Percentiles rank a stretch among this genome's conserved stretches.
These are phyloP conservation scores for Blastocystis sp. DNA, from an alignment of 352 stramenopile genomes.

Conservation along the genomic window DNA sequence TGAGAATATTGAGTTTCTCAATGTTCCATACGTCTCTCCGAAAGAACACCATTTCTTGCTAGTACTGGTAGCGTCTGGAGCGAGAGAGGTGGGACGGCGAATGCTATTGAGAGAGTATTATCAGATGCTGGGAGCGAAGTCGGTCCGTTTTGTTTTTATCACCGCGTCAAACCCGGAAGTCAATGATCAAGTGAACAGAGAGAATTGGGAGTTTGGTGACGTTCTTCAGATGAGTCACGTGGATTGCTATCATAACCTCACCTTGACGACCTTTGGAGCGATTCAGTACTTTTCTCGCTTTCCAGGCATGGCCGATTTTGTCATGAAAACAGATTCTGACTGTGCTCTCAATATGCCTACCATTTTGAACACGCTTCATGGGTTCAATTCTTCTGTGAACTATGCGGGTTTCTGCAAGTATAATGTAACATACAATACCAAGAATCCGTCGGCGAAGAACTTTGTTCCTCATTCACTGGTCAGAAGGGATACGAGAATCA, in stretches of 20 bases:
- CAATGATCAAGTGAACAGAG: not conserved
- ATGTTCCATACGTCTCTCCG: too few relatives aligned
- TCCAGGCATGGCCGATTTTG: not conserved
- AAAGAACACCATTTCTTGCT: too few relatives aligned
- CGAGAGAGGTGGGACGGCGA: too few relatives aligned
- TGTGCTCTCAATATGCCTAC: not conserved
- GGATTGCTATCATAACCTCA: not conserved
- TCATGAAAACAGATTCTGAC: not conserved
- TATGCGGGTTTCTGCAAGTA: not conserved
- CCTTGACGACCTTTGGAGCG: not conserved
- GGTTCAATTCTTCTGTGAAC: not conserved
- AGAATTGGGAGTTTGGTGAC: not conserved
- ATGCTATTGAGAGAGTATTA: too few relatives aligned
- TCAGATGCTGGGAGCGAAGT: too few relatives aligned
- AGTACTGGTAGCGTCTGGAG: too few relatives aligned
- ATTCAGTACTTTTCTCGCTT: not conserved
- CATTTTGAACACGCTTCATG: not conserved
- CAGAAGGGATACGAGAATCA: not conserved
- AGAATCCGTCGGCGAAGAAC: not conserved
- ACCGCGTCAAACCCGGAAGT: not conserved
- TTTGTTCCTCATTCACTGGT: not conserved
- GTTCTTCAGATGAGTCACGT: not conserved
- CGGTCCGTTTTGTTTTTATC: too few relatives aligned
- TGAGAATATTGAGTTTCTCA: too few relatives aligned
- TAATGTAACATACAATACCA: not conserved